Evolutionary conservation across 2,329 filamentous ascomycete species (phyloP).

Genomic region (Xylaria sp.): DNA sequence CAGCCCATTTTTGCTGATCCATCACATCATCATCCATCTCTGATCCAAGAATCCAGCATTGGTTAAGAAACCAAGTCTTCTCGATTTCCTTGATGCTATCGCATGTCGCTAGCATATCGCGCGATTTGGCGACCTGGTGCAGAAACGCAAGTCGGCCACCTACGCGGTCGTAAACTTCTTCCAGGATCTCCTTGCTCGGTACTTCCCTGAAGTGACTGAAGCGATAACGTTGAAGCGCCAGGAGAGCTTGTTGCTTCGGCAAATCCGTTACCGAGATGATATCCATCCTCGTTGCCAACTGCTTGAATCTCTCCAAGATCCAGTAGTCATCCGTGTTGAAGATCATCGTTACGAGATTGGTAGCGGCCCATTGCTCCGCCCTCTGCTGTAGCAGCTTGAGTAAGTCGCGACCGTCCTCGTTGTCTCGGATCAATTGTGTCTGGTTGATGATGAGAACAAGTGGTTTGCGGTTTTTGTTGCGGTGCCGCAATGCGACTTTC

Average conservation of each 20-base stretch:
- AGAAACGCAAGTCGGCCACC: slow-evolving; percentile 86
- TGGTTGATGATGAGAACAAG: slow-evolving; percentile 93
- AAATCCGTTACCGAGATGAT: slow-evolving; percentile 82
- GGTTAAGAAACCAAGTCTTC: slow-evolving; percentile 74
- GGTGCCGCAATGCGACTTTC: slow-evolving; percentile 77
- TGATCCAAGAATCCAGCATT: slow-evolving; percentile 69
- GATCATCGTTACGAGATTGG: slow-evolving; percentile 82
- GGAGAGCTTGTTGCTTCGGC: slow-evolving; percentile 69
- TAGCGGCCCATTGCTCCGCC: slow-evolving; percentile 92
- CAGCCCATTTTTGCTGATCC: slow-evolving; percentile 94
- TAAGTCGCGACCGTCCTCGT: slow-evolving; percentile 87
- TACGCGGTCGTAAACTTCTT: slow-evolving; percentile 77
- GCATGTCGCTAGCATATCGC: slow-evolving; percentile 74
- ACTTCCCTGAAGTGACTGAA: slow-evolving; percentile 66
- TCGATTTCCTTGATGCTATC: slow-evolving; percentile 65
- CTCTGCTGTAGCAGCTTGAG: slow-evolving; percentile 93
- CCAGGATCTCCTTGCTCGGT: slow-evolving; percentile 51
- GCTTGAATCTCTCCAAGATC: slow-evolving; percentile 93
- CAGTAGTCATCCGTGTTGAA: slow-evolving; percentile 98
- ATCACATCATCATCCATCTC: slow-evolving; percentile 96
- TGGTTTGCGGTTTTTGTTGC: slow-evolving; percentile 58
- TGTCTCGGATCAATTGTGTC: slow-evolving; percentile 82
- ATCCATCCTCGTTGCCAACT: slow-evolving; percentile 90
- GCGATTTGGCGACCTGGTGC: slow-evolving; percentile 81
- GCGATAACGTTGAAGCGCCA: slow-evolving; percentile 75